A percentile compares a stretch with the other conserved stretches of the same genome.
Evolutionary conservation across 2,329 filamentous ascomycete species (phyloP).

Genomic region (Blastomyces emzantsi): DNA sequence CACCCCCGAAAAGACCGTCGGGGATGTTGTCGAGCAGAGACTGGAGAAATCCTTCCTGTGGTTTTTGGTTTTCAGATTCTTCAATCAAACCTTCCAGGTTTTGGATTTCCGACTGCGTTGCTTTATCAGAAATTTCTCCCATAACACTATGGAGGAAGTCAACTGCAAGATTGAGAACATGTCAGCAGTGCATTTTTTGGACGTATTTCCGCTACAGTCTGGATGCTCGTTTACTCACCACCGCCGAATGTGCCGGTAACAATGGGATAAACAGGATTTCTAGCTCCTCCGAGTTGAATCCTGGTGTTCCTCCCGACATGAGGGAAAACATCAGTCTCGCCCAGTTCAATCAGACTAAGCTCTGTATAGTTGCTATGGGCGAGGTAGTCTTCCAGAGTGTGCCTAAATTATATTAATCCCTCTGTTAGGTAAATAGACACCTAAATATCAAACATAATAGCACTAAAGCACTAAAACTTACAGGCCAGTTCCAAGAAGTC

Average conservation of each 20-base stretch:
- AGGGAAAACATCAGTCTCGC: constrained; percentile 72
- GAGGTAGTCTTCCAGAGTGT: constrained; percentile 87
- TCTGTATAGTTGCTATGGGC: constrained; percentile 93
- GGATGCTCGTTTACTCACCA: constrained; percentile 4
- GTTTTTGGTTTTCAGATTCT: constrained; percentile 48
- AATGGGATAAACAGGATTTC: constrained; percentile 62
- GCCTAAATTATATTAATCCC: constrained; percentile 27
- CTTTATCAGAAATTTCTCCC: constrained; percentile 71
- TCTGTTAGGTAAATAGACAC: neutral
- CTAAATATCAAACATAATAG: neutral
- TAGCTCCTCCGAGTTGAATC: constrained; percentile 59
- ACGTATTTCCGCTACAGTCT: neutral
- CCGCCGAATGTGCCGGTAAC: constrained; percentile 91
- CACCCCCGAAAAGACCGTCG: constrained; percentile 65
- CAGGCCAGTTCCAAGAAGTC: constrained; percentile 75
- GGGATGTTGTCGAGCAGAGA: constrained; percentile 76
- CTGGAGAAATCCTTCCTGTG: constrained; percentile 66
- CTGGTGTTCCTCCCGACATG: constrained; percentile 71
- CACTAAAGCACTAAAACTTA: neutral
- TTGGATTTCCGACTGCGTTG: constrained; percentile 83
- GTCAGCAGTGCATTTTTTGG: neutral
- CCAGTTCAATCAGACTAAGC: constrained; percentile 77
- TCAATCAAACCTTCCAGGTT: constrained; percentile 76
- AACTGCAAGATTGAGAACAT: constrained; percentile 38
- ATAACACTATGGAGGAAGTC: constrained; percentile 88